These are phyloP conservation scores for Acanthamoeba royreba DNA, from an alignment of 208 protist genomes.

Conservation along the genomic window DNA sequence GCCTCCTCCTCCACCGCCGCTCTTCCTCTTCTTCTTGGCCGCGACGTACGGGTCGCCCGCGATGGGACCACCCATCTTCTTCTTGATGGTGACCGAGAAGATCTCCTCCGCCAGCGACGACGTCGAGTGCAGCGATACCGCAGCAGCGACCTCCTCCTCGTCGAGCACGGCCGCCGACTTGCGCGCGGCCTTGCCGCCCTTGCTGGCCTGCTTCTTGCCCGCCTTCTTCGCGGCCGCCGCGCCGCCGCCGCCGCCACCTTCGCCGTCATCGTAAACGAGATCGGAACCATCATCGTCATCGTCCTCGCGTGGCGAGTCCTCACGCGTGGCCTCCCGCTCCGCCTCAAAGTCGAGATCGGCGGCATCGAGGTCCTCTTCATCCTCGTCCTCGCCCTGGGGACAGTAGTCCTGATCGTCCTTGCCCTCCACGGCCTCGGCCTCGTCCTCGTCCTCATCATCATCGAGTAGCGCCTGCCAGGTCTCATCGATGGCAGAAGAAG, in stretches of 20 bases:
- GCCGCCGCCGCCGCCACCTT: too few relatives aligned
- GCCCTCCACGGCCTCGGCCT: not conserved
- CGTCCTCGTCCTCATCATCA: not conserved
- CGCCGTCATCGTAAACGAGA: not conserved
- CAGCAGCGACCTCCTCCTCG: not conserved
- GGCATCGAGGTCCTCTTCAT: not conserved
- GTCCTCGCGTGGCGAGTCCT: not conserved
- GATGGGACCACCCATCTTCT: slow-evolving; percentile 23
- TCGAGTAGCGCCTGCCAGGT: too few relatives aligned
- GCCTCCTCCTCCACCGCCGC: too few relatives aligned
- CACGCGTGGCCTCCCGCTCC: not conserved
- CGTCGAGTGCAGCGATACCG: not conserved
- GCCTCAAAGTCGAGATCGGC: not conserved
- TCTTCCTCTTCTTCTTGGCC: not conserved
- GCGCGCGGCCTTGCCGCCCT: too few relatives aligned
- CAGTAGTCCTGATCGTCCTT: slow-evolving; percentile 13
- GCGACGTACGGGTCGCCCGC: not conserved
- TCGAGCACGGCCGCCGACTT: too few relatives aligned
- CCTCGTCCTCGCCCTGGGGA: too few relatives aligned
- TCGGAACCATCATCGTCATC: not conserved
- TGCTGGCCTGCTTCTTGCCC: not conserved
- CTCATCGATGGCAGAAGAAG: too few relatives aligned
- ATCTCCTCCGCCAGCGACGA: not conserved
- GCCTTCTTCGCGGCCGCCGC: not conserved
- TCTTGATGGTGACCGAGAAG: not conserved